These are phyloP conservation scores for Strobilomyces confusus DNA, from an alignment of 768 basidiomycete species.

Conservation along the genomic window DNA sequence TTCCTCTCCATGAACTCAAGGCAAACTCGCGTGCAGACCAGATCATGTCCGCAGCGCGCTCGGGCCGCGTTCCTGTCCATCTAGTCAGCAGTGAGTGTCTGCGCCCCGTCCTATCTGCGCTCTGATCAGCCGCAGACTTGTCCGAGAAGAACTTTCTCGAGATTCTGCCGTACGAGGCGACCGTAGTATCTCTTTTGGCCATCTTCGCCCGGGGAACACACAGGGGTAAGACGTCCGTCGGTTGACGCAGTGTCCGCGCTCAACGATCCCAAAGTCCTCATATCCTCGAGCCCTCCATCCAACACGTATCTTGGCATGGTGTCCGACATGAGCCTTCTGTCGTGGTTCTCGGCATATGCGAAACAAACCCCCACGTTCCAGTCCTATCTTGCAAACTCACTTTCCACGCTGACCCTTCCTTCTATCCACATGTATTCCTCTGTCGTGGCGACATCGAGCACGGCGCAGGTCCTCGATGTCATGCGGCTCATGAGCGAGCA, in stretches of 20 bases:
- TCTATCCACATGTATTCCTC: constrained; percentile 60
- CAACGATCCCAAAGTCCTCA: constrained; percentile 41
- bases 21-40: constrained; percentile 58
- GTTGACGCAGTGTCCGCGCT: background rate
- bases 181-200: constrained; percentile 55
- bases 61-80: constrained; percentile 67
- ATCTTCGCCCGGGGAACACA: constrained; percentile 71
- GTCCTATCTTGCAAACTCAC: constrained; percentile 46
- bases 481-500: constrained; percentile 85
- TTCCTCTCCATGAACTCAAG: constrained; percentile 54
- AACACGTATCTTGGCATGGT: constrained; percentile 63
- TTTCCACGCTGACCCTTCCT: constrained; percentile 55
- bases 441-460: constrained; percentile 60
- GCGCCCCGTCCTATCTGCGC: background rate
- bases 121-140: constrained; percentile 47
- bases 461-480: constrained; percentile 66
- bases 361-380: constrained; percentile 37
- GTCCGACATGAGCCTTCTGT: constrained; percentile 67
- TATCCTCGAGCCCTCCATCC: constrained; percentile 44
- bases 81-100: constrained; percentile 69
- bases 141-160: constrained; percentile 83
- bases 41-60: constrained; percentile 70
- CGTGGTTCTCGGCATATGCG: constrained; percentile 62
- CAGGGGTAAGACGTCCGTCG: constrained; percentile 45
- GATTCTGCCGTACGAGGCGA: constrained; percentile 58